Evolutionary conservation across 768 basidiomycete species (phyloP).

Genomic region (Ramaria sp.): DNA sequence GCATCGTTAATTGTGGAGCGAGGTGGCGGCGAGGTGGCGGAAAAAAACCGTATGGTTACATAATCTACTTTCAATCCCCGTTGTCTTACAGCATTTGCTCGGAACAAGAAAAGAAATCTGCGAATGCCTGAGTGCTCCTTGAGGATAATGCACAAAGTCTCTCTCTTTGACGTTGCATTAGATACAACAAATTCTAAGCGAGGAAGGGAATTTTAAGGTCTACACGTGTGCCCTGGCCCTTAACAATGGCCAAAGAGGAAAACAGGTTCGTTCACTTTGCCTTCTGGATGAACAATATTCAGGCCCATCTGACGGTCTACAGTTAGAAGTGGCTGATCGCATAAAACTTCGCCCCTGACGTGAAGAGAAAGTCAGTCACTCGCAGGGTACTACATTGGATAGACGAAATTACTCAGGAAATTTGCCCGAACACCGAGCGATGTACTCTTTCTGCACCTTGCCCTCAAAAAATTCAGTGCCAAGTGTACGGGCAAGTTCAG

Average conservation of each 20-base stretch:
- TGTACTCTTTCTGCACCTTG: constrained; percentile 82
- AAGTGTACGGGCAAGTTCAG: constrained; percentile 54
- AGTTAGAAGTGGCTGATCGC: constrained; percentile 80
- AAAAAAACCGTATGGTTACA: too few relatives aligned
- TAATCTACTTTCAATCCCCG: too few relatives aligned
- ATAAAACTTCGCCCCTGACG: constrained; percentile 63
- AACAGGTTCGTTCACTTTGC: constrained; percentile 48
- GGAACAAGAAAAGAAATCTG: too few relatives aligned
- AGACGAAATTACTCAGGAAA: constrained; percentile 67
- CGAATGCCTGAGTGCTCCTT: too few relatives aligned
- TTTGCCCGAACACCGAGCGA: constrained; percentile 75
- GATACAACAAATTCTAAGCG: too few relatives aligned
- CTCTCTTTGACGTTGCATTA: too few relatives aligned
- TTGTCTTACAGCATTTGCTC: too few relatives aligned
- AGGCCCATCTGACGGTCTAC: constrained; percentile 95
- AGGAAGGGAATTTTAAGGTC: background rate
- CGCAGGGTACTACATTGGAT: background rate
- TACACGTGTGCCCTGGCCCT: background rate
- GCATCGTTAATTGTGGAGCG: too few relatives aligned
- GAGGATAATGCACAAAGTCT: too few relatives aligned
- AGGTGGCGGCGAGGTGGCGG: too few relatives aligned
- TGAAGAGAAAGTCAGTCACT: background rate
- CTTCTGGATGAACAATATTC: constrained; percentile 91
- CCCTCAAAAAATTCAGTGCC: constrained; percentile 77
- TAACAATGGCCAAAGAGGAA: background rate